Evolutionary conservation across 768 basidiomycete genomes (phyloP), one percentile per base, ranked within the genome.

Genomic region (Naganishia randhawae): DNA sequence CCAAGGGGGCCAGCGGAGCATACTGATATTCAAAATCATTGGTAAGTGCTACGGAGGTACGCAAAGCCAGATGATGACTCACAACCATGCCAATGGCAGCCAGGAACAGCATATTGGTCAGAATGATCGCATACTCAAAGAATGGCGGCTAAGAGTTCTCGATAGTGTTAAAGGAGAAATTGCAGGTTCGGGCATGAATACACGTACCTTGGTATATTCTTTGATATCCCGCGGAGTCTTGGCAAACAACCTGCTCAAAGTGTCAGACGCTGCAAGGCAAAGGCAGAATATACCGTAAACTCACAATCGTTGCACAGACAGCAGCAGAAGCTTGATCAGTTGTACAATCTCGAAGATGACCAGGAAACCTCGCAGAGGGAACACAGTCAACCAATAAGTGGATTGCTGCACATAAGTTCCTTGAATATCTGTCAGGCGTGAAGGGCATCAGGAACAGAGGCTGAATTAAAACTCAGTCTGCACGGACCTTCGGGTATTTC

Each of bases 311-410:
- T 67, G 54, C 33, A 80, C 70, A 3, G 78, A 80, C 1, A 80
- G 74, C 72, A 78, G 29, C 13, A 93, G 73, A 29, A 99, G 84
- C 76, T 96, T 96, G 81, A 98, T 80, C 61, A 98, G 86, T 80
- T 99, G 96, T 7, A 96, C 95, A 37, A 99, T 83, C 78, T 99
- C 96, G 76, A 98, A 98, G 66, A 97, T 83, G 11, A 87, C 89
- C 48, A 98, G 85, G 85, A 97, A 96, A 29, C 94, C 96, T 77
- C 95, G 91, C 41, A 98, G 83, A 88, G 93, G 92, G 83, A 94
- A 91, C 83, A 87, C 94, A 3, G 91, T 95, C 61, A 95, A 81
- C 91, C 92, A 95, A 80, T 89, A 96, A 25, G 89, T 90, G 9
- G 89, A 84, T 76, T 98, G 95, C 74, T 89, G 86, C 73, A 98